Conservation (phyloP, 176 grass and related monocot genomes). For the Avena sativa region DNA sequence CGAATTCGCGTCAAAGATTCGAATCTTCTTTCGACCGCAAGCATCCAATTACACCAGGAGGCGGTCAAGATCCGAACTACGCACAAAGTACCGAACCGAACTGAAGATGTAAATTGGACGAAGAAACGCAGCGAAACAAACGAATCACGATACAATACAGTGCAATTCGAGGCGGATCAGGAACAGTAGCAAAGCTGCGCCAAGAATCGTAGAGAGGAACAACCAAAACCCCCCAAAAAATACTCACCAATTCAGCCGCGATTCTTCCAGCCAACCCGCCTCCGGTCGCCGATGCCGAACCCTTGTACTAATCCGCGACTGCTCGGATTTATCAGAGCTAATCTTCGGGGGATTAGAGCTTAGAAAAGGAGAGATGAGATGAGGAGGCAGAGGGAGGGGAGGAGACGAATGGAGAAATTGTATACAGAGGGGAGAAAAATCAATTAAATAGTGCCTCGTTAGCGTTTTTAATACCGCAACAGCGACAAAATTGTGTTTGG, state of each 20-base stretch:
- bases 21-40: constrained; percentile 22
- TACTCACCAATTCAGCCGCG: constrained; percentile 27
- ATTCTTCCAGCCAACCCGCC: neutral
- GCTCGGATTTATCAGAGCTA: neutral
- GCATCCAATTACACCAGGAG: constrained; percentile 1
- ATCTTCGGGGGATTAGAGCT: constrained; percentile 27
- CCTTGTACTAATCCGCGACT: neutral
- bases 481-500: neutral
- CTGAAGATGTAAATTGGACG: neutral
- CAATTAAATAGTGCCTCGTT: constrained; percentile 35
- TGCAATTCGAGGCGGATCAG: constrained; percentile 15
- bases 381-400: neutral
- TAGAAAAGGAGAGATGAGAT: neutral
- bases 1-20: constrained; percentile 48
- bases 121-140: neutral
- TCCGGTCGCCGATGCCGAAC: neutral
- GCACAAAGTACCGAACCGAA: neutral
- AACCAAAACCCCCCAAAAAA: neutral
- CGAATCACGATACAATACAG: neutral
- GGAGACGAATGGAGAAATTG: constrained; percentile 34
- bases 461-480: constrained; percentile 21
- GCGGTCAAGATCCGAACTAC: constrained; percentile 30
- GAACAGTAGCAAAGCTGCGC: neutral
- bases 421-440: neutral
- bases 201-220: neutral